phyloP scores from a whole-genome alignment of 1,284 basidiomycete genomes.

The Fereydounia khargensis region DNA sequence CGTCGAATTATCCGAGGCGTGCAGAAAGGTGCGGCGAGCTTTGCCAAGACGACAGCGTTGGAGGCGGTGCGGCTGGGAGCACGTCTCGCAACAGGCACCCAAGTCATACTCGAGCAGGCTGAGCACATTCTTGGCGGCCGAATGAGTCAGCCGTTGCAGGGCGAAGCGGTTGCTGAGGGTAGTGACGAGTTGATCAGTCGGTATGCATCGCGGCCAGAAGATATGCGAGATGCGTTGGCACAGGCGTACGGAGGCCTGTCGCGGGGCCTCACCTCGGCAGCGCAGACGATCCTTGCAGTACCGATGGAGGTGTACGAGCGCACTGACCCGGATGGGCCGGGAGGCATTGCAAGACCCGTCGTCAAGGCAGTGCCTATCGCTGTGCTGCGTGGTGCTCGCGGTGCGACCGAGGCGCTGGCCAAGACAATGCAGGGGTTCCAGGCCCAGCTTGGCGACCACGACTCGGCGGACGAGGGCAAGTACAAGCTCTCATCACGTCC shows the following conservation, averaged over 20 bases:
- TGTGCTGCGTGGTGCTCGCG: constrained; percentile 92
- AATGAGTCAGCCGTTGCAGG: constrained; percentile 62
- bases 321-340: constrained; percentile 67
- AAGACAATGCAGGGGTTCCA: constrained; percentile 90
- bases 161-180: constrained; percentile 61
- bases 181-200: constrained; percentile 65
- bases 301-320: constrained; percentile 98
- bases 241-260: constrained; percentile 78
- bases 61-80: constrained; percentile 96
- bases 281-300: constrained; percentile 95
- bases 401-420: constrained; percentile 89
- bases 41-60: constrained; percentile 87
- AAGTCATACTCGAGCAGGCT: constrained; percentile 91
- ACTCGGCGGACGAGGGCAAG: constrained; percentile 30
- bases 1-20: constrained; percentile 86
- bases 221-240: constrained; percentile 81
- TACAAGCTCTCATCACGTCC: too few relatives aligned
- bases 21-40: constrained; percentile 88
- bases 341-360: constrained; percentile 63
- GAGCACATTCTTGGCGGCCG: constrained; percentile 77
- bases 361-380: constrained; percentile 95
- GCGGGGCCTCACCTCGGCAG: constrained; percentile 73
- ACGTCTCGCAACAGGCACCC: constrained; percentile 88
- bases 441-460: constrained; percentile 63
- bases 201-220: constrained; percentile 84